Base-by-base conservation (phyloP, 202 grass and related monocot genomes). In the Setaria italica region DNA sequence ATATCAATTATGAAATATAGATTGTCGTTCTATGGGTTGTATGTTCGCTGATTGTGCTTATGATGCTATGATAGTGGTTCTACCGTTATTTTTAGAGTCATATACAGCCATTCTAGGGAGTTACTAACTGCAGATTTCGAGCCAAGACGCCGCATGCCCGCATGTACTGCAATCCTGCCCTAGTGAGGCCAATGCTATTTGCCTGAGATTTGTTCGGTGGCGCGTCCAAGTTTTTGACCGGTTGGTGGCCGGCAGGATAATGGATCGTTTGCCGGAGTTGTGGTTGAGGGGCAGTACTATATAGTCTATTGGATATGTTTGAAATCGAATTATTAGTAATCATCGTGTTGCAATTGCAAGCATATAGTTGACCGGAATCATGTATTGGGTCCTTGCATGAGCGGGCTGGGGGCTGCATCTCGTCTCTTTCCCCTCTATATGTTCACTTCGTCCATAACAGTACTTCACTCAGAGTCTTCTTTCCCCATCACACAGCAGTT, bases 171-270 rank as follows among this genome's bases (percentile, higher is more conserved):
- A 41, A 20, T 60, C 25, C 25, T 25, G 25, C 25, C 25, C 25
- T 25, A 25, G 25, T 25, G 63, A 59, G 49, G 51, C 16, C 59
- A 63, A 29, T 79, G 74, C 59, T 79, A 63, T 80, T 80, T 66
- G 43, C 33, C 19, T 21, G 53, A 76, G 69, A 76, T 87, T 47
- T 67, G 17, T 72, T 79, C 58, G 59, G 49, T 67, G 34, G 12
- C 1, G n/a, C 33, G 77, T 69, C 81, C 81, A n/a, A 48, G 39
- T 46, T 81, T 65, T 81, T 85, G 85, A 71, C 47, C 20, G 37
- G 85, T 84, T 90, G 81, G 81, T 84, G 76, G 70, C 85, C 37
- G 85, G 81, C 81, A 76, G 68, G 19, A 84, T 87, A 70, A 87
- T 87, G 30, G 45, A 9, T 50, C 14, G 76, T 76, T 87, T 57